phyloP scores from a whole-genome alignment of 1,284 basidiomycete species.

The Moniliophthora roreri region DNA sequence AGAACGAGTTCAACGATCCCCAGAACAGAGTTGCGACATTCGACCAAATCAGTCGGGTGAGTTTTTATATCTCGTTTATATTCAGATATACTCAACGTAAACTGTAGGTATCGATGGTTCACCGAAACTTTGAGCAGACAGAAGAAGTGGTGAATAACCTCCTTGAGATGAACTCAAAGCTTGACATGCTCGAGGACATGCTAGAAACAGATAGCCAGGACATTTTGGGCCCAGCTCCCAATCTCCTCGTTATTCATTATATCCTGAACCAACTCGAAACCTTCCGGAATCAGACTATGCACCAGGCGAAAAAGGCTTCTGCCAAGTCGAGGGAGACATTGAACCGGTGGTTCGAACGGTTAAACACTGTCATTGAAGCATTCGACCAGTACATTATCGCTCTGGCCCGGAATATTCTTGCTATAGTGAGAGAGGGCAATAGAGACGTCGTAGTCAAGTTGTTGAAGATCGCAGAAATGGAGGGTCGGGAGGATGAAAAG shows the following conservation, averaged over 20 bases:
- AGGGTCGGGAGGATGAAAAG: slow-evolving; percentile 94
- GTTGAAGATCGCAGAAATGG: slow-evolving; percentile 92
- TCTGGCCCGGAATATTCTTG: slow-evolving; percentile 77
- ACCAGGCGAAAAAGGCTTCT: slow-evolving; percentile 87
- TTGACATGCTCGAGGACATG: slow-evolving; percentile 79
- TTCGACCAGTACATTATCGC: slow-evolving; percentile 90
- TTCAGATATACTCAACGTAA: slow-evolving; percentile 11
- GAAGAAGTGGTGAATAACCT: slow-evolving; percentile 95
- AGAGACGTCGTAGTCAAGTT: slow-evolving; percentile 87
- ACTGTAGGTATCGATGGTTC: slow-evolving; percentile 87
- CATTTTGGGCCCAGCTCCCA: slow-evolving; percentile 81
- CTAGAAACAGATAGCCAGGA: slow-evolving; percentile 73
- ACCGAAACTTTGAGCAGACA: slow-evolving; percentile 93
- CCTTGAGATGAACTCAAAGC: slow-evolving; percentile 83
- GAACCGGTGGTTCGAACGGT: slow-evolving; percentile 82
- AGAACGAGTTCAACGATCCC: slow-evolving; percentile 77
- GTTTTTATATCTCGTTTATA: slow-evolving; percentile 26
- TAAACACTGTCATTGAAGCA: slow-evolving; percentile 77
- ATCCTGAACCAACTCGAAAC: slow-evolving; percentile 88
- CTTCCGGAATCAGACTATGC: slow-evolving; percentile 93
- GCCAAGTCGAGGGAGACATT: slow-evolving; percentile 69
- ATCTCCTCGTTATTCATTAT: slow-evolving; percentile 89
- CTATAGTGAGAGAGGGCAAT: slow-evolving; percentile 79
- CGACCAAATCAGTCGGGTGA: slow-evolving; percentile 88
- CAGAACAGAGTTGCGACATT: slow-evolving; percentile 76